These are phyloP conservation scores for Solanum clarkiae DNA, from an alignment of 257 asterid species.

Conservation along the genomic window DNA sequence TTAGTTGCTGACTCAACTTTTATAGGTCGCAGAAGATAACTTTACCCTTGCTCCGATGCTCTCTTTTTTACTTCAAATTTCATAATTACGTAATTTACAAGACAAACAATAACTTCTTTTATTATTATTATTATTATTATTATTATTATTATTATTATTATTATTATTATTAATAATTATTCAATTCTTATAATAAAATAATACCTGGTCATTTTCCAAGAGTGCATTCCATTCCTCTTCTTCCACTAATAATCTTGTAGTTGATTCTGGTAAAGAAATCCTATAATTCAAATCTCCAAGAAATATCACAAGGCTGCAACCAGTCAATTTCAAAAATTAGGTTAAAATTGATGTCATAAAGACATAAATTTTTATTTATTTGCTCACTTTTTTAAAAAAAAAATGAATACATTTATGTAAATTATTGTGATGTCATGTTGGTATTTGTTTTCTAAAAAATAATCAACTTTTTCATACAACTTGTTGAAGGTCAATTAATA, in stretches of 20 bases:
- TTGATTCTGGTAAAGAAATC: slow-evolving; percentile 42
- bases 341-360: background rate
- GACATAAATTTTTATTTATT: background rate
- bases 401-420: background rate
- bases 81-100: background rate
- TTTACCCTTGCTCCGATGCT: background rate
- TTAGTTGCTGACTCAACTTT: background rate
- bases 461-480: background rate
- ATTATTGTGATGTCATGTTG: background rate
- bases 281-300: slow-evolving; percentile 64
- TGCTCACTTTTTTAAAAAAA: too few relatives aligned
- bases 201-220: slow-evolving; percentile 51
- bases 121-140: too few relatives aligned
- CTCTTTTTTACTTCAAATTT: background rate
- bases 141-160: too few relatives aligned
- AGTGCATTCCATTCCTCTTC: slow-evolving; percentile 35
- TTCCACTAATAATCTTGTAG: slow-evolving; percentile 29
- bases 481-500: background rate
- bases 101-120: too few relatives aligned
- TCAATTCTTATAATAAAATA: background rate
- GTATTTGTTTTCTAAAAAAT: background rate
- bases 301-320: slow-evolving; percentile 45
- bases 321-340: background rate
- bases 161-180: background rate
- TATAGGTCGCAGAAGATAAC: background rate